Evolutionary conservation across 257 asterid species (phyloP), one percentile per base, ranked within the genome.

Genomic region (Leptodermis oblonga): DNA sequence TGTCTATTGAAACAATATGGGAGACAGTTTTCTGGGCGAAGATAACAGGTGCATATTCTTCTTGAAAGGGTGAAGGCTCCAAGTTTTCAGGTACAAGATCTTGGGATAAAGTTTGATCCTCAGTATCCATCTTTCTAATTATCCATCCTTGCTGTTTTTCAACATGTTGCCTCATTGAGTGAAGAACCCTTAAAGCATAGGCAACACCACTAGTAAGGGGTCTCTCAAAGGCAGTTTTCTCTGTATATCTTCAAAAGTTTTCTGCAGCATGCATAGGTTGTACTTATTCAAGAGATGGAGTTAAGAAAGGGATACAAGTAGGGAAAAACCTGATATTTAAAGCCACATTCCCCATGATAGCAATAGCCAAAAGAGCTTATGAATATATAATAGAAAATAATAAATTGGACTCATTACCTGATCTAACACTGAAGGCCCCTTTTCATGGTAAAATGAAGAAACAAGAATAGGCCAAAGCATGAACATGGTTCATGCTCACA

Each of bases 131-230:
- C 82, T 87, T 89, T 85, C 82, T 87, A 51, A 89, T 89, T 65
- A 83, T 69, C 96, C 96, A 89, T 41, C 96, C 94, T 67, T 85
- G 89, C 37, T 63, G 87, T 86, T 74, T 77, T 80, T 89, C 96
- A 70, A 87, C 67, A 13, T 73, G 74, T 72, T 85, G 85, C 81
- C 96, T 79, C 71, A 75, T 82, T 0, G 85, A 77, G 74, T 82
- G 90, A 53, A 72, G 83, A 68, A 89, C 92, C 75, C 91, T 83
- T 74, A 89, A 76, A 73, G 96, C 96, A 84, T 89, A 89, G 51
- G 94, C 85, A 68, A 89, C 94, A 26, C 96, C 96, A 72, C 96
- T 89, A 25, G 96, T 89, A 49, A 89, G 88, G 23, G 96, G 94
- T 65, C 96, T 83, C 78, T 89, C 96, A 68, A 89, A 89, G 63